Evolutionary conservation across 164 flowering plant genomes (phyloP), one percentile per base, ranked within the genome.

Genomic region (Macadamia integrifolia): DNA sequence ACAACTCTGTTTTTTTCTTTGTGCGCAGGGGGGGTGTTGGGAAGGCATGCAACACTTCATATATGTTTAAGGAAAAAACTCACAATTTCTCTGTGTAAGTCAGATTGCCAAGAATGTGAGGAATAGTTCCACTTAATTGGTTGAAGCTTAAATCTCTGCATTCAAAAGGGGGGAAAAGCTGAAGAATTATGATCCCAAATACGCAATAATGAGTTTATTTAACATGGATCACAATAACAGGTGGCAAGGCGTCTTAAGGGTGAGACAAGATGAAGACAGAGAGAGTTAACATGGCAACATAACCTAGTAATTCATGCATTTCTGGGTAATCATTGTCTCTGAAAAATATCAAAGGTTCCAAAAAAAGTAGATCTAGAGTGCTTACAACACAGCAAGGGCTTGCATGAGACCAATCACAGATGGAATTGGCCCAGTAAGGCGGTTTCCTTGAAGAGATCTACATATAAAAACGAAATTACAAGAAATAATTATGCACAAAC

Each of bases 301-400:
- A 18, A 67, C 6, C n/a, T 6, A 55, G 17, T n/a, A 66, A 30
- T 46, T 46, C 50, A 46, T 46, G 42, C 7, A 56, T n/a, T 35
- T 55, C 53, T 2, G 15, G 40, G 40, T 35, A 35, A 35, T 23
- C 23, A 23, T 23, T 35, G 40, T 35, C 6, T 28, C 69, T 12
- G 6, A 14, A 61, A 35, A 35, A 35, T 35, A 35, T 35, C 40
- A 35, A 5, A 35, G 40, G 68, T 50, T 52, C 8, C 31, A 65
- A 61, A 29, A 23, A 53, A 11, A 43, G 32, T 8, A 29, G 64
- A 30, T 32, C 30, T n/a, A 67, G 29, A 55, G 50, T 44, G 69
- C 98, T 88, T 86, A 95, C 99, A 95, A 71, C 6, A 95, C 99
- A 6, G 99, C 99, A 80, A 95, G 98, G 52, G 99, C 99, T 77